Conservation (phyloP, 2,329 filamentous ascomycete species). For the Exophiala bonariae region DNA sequence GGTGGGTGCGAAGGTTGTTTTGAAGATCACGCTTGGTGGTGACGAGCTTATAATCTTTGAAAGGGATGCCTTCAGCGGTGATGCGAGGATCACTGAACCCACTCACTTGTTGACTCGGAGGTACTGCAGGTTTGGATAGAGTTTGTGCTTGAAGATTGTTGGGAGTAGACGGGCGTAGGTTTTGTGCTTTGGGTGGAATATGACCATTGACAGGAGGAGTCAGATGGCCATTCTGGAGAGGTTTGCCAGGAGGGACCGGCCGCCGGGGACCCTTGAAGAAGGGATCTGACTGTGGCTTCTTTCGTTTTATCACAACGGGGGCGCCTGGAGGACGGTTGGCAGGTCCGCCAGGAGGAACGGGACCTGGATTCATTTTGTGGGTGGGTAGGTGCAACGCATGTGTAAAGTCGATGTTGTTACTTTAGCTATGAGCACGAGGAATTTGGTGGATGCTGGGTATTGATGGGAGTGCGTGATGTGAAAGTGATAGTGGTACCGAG, state of each 20-base stretch:
- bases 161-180: conserved; percentile 5
- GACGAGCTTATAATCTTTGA: conserved; percentile 67
- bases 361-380: conserved; percentile 20
- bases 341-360: conserved; percentile 15
- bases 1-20: conserved; percentile 79
- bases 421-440: not conserved
- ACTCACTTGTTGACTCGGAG: conserved; percentile 23
- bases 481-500: too few species aligned
- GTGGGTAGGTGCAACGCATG: not conserved
- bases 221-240: conserved; percentile 19
- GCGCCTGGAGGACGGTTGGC: conserved; percentile 15
- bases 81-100: conserved; percentile 28
- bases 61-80: conserved; percentile 29
- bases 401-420: too few species aligned
- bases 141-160: conserved; percentile 8
- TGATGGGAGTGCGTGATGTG: not conserved
- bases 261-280: conserved; percentile 22
- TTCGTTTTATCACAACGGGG: conserved; percentile 18
- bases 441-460: not conserved
- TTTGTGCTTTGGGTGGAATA: conserved; percentile 5
- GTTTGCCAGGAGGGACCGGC: conserved; percentile 7
- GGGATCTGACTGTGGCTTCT: conserved; percentile 24
- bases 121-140: conserved; percentile 10
- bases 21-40: conserved; percentile 79
- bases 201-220: conserved; percentile 20